Base-by-base conservation (phyloP, 805 yeast species). In the Candida ulmi region DNA sequence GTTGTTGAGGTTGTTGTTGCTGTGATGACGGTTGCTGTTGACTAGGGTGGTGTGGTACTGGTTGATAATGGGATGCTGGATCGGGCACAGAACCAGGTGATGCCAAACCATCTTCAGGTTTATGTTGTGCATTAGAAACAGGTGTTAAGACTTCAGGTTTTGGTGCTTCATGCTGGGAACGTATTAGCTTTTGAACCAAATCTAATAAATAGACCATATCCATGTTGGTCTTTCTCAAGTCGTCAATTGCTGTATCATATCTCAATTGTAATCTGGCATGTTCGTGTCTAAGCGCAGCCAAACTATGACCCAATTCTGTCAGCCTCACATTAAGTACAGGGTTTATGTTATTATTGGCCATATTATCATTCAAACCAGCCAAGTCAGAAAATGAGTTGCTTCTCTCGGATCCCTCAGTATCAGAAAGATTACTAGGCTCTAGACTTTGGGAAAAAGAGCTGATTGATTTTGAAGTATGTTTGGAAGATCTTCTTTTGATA, bases 401-500 rank as follows among this genome's bases (percentile, higher is more conserved):
- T 38, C 51, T 42, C 28, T 52, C 57, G 2, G 52, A 41, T 15
- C 31, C 33, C 30, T 54, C 57, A 11, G 47, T 40, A 28, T 52
- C 58, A 4, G 54, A 47, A 21, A 28, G 18, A 32, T 19, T 11
- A 15, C 38, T 41, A 2, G 50, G 35, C 17, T 27, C 39, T 4
- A 44, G 34, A 24, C 43, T 44, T 24, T 31, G 34, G 5, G 51
- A 50, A 16, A 52, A 26, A 26, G 29, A 39, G 4, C 44, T 43
- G 27, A 43, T 46, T 3, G 35, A 21, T 13, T 30, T 30, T 4
- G 61, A 48, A 2, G 55, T 45, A 31, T 63, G 51, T 54, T 66
- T 50, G 6, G 79, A 72, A 0, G 93, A 76, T 35, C 96, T 66
- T 45, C 98, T 71, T 60, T 87, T 90, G 57, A 90, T 91, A 13